These are phyloP conservation scores for Allantophomopsis cytisporea DNA, from an alignment of 2,329 filamentous ascomycete species.

Conservation along the genomic window DNA sequence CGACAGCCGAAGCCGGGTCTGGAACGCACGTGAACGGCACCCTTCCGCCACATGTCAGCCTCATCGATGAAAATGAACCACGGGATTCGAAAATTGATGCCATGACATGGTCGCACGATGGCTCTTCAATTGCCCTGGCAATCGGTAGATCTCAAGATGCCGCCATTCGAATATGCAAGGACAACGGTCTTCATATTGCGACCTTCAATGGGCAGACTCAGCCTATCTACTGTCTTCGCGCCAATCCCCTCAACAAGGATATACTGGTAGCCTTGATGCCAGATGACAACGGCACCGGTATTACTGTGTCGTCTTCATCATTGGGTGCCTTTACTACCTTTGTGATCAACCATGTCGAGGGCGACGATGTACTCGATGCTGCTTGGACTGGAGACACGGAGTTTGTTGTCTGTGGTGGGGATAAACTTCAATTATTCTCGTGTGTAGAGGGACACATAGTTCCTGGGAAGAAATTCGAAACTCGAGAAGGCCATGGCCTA, in stretches of 20 bases:
- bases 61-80: constrained; percentile 40
- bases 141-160: constrained; percentile 30
- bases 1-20: constrained; percentile 24
- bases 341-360: constrained; percentile 33
- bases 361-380: constrained; percentile 37
- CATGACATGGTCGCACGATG: constrained; percentile 46
- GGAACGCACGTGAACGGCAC: constrained; percentile 17
- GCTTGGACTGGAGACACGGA: constrained; percentile 44
- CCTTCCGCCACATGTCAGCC: constrained; percentile 21
- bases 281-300: constrained; percentile 34
- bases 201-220: constrained; percentile 43
- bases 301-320: constrained; percentile 34
- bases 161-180: constrained; percentile 39
- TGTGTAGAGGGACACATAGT: constrained; percentile 32
- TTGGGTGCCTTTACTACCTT: constrained; percentile 23
- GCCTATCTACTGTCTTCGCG: constrained; percentile 47
- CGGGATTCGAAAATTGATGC: constrained; percentile 39
- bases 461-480: constrained; percentile 33
- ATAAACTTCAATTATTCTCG: constrained; percentile 33
- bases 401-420: constrained; percentile 45
- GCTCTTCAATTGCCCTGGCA: constrained; percentile 40
- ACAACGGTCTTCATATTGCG: constrained; percentile 35
- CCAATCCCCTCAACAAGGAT: constrained; percentile 37
- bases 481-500: constrained; percentile 37
- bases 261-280: constrained; percentile 44